These are phyloP conservation scores for Nemania serpens DNA, from an alignment of 2,329 filamentous ascomycete genomes.

Conservation along the genomic window DNA sequence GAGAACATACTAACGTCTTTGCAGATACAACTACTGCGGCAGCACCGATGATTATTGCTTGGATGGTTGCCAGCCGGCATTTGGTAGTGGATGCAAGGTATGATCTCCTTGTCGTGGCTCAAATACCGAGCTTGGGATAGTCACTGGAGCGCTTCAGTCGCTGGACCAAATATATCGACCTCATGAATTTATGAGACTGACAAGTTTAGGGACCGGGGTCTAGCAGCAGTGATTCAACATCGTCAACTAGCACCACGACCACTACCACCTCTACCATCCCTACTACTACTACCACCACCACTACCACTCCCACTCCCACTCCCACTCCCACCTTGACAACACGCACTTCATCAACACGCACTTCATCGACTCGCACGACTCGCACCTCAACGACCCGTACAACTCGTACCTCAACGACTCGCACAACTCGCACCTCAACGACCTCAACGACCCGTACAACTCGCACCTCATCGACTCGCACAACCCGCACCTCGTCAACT, in stretches of 20 bases:
- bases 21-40: conserved; percentile 46
- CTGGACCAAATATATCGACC: neutral
- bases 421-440: conserved; percentile 28
- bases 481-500: conserved; percentile 29
- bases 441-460: conserved; percentile 6
- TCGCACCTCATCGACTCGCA: conserved; percentile 9
- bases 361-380: conserved; percentile 19
- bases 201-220: neutral
- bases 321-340: conserved; percentile 16
- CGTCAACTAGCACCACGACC: neutral
- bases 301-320: conserved; percentile 7
- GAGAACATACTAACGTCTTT: conserved; percentile 1
- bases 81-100: conserved; percentile 40
- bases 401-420: conserved; percentile 25
- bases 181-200: neutral
- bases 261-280: conserved; percentile 19
- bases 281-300: conserved; percentile 14
- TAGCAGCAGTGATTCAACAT: conserved; percentile 7
- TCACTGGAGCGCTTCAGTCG: neutral
- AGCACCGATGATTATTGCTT: conserved; percentile 46
- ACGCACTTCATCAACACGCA: conserved; percentile 19
- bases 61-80: conserved; percentile 45
- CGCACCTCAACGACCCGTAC: conserved; percentile 27
- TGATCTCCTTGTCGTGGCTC: conserved; percentile 14
- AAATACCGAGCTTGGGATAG: neutral